Conservation (phyloP, 106 monocot genomes). For the Ottelia alismoides region DNA sequence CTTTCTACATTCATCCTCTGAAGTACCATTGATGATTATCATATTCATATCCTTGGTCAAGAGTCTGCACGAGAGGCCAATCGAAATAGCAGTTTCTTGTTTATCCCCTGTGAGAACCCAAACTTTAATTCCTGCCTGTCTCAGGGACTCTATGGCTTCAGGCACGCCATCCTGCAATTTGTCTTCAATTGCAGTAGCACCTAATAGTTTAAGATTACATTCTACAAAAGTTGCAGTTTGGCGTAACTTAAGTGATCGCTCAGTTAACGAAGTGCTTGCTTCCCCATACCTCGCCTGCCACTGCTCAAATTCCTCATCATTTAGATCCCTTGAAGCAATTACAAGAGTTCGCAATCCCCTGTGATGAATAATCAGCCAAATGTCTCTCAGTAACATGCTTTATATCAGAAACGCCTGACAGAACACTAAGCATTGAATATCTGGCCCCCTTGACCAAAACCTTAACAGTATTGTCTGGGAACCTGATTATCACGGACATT, state of each 20-base stretch:
- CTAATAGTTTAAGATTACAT: slow-evolving; percentile 72
- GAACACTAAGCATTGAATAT: slow-evolving; percentile 71
- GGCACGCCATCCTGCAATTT: slow-evolving; percentile 98
- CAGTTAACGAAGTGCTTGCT: slow-evolving; percentile 84
- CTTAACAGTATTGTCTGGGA: slow-evolving; percentile 71
- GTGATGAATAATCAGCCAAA: slow-evolving; percentile 50
- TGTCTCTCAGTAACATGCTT: slow-evolving; percentile 57
- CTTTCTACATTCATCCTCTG: slow-evolving; percentile 69
- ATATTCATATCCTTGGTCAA: slow-evolving; percentile 64
- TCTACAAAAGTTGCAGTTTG: slow-evolving; percentile 70
- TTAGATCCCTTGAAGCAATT: slow-evolving; percentile 64
- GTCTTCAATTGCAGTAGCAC: slow-evolving; percentile 94
- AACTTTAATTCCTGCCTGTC: slow-evolving; percentile 97
- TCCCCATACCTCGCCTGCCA: slow-evolving; percentile 86
- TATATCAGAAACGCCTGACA: slow-evolving; percentile 25
- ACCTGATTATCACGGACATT: slow-evolving; percentile 95
- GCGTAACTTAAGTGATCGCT: slow-evolving; percentile 75
- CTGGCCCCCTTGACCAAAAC: slow-evolving; percentile 95
- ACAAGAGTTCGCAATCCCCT: slow-evolving; percentile 87
- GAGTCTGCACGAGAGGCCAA: slow-evolving; percentile 84
- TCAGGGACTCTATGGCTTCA: slow-evolving; percentile 89
- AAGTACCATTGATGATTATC: slow-evolving; percentile 82
- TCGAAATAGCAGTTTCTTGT: slow-evolving; percentile 97
- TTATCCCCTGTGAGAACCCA: slow-evolving; percentile 99
- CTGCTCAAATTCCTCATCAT: slow-evolving; percentile 57